A percentile compares a stretch with the other conserved stretches of the same genome.
phyloP scores from a whole-genome alignment of 2,329 filamentous ascomycete species.

The Arthroderma uncinatum region DNA sequence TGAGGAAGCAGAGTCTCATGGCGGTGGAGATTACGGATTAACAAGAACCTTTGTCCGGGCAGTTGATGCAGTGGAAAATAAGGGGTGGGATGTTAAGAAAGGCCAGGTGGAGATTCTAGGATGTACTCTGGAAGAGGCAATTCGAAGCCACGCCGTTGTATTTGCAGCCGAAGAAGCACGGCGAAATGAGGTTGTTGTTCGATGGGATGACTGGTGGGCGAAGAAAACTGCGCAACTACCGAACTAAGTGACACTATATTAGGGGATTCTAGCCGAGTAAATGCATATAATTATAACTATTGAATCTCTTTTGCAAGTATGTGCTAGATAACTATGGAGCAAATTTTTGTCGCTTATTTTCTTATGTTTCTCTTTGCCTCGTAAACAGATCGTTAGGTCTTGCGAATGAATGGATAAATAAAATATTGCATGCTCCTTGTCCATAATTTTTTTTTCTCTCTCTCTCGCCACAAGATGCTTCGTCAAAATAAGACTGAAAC shows the following conservation, averaged over 20 bases:
- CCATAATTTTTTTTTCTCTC: not conserved
- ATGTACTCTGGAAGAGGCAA: conserved; percentile 71
- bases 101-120: conserved; percentile 70
- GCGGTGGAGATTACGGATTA: conserved; percentile 70
- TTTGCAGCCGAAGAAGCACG: conserved; percentile 90
- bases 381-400: not conserved
- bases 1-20: conserved; percentile 50
- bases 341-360: not conserved
- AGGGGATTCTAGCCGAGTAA: not conserved
- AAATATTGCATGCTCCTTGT: not conserved
- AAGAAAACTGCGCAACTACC: conserved; percentile 33
- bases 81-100: conserved; percentile 51
- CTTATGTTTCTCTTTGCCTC: not conserved
- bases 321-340: not conserved
- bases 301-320: not conserved
- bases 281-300: not conserved
- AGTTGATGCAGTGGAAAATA: conserved; percentile 65
- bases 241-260: not conserved
- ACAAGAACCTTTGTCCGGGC: conserved; percentile 73
- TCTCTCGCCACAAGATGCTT: not conserved
- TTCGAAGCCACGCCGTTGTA: conserved; percentile 84
- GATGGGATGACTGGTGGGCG: conserved; percentile 69
- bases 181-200: conserved; percentile 54
- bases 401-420: not conserved
- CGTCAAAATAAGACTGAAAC: not conserved